phyloP scores from a whole-genome alignment of 129 eudicot genomes.

The Saposhnikovia divaricata region DNA sequence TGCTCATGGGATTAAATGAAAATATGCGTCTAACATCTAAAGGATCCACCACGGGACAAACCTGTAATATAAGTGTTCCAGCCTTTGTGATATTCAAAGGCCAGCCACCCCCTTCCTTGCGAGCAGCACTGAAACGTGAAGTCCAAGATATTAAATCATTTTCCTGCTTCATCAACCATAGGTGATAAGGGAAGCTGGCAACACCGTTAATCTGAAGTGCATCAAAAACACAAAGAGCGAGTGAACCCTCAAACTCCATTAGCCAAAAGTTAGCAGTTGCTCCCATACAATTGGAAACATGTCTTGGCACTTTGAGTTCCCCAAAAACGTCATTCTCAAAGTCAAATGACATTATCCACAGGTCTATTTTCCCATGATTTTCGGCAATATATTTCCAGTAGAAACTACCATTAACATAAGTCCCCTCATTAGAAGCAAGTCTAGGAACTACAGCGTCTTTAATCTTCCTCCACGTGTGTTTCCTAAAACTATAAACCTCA shows the following conservation, averaged over 20 bases:
- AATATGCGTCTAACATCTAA: no score
- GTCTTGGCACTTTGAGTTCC: background rate
- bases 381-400: background rate
- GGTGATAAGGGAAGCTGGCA: background rate
- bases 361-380: no score
- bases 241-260: background rate
- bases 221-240: background rate
- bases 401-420: background rate
- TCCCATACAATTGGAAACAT: background rate
- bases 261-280: background rate
- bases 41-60: background rate
- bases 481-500: background rate
- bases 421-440: background rate
- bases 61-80: background rate
- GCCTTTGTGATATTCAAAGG: conserved; percentile 1
- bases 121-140: background rate
- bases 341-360: background rate
- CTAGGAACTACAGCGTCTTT: background rate
- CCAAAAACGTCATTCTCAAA: background rate
- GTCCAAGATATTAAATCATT: background rate
- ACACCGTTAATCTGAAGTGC: no score
- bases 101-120: background rate
- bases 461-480: conserved; percentile 1
- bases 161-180: conserved; percentile 7
- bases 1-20: background rate